Conservation (phyloP, 805 yeast species). For the Nakazawaea pomicola region DNA sequence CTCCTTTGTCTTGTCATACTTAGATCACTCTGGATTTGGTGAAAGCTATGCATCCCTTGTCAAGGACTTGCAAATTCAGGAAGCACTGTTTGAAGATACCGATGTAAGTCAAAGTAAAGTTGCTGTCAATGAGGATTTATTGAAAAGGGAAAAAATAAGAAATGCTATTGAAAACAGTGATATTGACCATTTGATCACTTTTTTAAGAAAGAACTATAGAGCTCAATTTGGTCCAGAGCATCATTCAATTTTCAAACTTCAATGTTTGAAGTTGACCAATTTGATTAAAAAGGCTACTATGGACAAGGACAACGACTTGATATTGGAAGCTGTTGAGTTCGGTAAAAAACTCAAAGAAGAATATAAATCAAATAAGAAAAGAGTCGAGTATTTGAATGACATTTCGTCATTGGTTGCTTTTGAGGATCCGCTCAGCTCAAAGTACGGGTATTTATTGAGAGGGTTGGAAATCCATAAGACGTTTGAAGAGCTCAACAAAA, state of each 20-base stretch:
- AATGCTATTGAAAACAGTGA: slow-evolving; percentile 36
- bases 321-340: slow-evolving; percentile 31
- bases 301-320: slow-evolving; percentile 10
- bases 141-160: slow-evolving; percentile 36
- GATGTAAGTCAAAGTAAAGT: no score
- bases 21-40: slow-evolving; percentile 53
- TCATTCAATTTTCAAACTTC: slow-evolving; percentile 34
- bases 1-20: slow-evolving; percentile 39
- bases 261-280: slow-evolving; percentile 38
- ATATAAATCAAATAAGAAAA: slow-evolving; percentile 27
- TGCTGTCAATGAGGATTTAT: slow-evolving; percentile 23
- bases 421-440: slow-evolving; percentile 37
- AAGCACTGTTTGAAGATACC: slow-evolving; percentile 12
- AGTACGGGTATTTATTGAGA: slow-evolving; percentile 31
- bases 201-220: slow-evolving; percentile 35
- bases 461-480: slow-evolving; percentile 31
- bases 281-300: slow-evolving; percentile 25
- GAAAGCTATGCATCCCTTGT: slow-evolving; percentile 49
- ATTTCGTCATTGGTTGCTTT: slow-evolving; percentile 50
- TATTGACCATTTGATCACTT: slow-evolving; percentile 36
- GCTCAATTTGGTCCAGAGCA: slow-evolving; percentile 27
- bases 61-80: slow-evolving; percentile 36
- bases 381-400: slow-evolving; percentile 35
- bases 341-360: slow-evolving; percentile 33
- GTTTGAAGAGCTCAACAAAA: slow-evolving; percentile 36